Base-by-base conservation (phyloP, 2,329 filamentous ascomycete genomes). In the Phoma sp. region DNA sequence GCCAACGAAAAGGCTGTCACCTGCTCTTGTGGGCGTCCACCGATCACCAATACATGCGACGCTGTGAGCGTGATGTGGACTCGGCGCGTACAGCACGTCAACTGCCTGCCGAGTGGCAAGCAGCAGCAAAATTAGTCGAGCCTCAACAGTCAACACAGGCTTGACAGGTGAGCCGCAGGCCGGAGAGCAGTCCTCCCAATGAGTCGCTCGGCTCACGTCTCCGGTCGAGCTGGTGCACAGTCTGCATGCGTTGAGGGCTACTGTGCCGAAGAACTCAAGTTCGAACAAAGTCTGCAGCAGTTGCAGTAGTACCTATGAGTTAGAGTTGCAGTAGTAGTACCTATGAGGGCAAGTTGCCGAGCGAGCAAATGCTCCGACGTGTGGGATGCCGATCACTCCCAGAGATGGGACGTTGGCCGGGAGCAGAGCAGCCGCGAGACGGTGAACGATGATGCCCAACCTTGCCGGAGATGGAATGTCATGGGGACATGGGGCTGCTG, bases 291-390 rank as follows among this genome's bases (percentile, higher is more conserved):
- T 33, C 36, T 46, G 42, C 23, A 47, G n/a, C n/a, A n/a, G n/a
- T n/a, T n/a, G 36, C 30, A 53, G 42, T 42, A 53, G 36, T 43
- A 53, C 50, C 37, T 33, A 53, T 28, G 50, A 32, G 50, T 42
- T 42, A 37, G 47, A 53, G 50, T 33, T 47, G 50, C 43, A n/a
- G 36, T 30, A 53, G 42, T 42, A 53, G 36, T 43, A 53, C 50
- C 37, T 33, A 53, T 28, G 50, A 32, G 50, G 50, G 50, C 43
- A 53, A 53, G 50, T 33, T 47, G 50, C 43, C 37, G 50, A 53
- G 50, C 32, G 37, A 42, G 50, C 26, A 26, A 47, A 47, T 47
- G 43, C 50, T 53, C 49, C 50, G 51, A 34, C 15, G 33, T 7
- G 21, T 39, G 33, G 45, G 50, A 42, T 26, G 51, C 51, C 43